Base-by-base conservation (phyloP, 306 rosid species). In the Vigna radiata region DNA sequence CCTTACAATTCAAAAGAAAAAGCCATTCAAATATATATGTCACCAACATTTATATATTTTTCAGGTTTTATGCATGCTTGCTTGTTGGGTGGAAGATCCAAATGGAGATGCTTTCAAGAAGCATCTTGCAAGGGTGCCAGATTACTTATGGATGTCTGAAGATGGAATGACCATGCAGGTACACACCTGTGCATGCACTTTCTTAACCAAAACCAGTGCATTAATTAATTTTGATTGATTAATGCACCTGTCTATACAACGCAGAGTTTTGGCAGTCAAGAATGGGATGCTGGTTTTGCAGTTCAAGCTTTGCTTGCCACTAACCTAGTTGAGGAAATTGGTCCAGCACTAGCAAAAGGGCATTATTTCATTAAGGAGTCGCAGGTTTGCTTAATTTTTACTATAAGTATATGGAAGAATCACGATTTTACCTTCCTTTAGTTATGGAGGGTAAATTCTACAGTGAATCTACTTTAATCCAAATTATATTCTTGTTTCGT, bases 101-200 rank as follows among this genome's bases (percentile, higher is more conserved):
- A 70, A 90, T 15, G 93, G 91, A 60, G 93, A 87, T 73, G 83
- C 86, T 65, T 90, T 87, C 39, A 90, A 87, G 71, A 87, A 87
- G 78, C 96, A 88, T 83, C 88, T 91, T 33, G 95, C 90, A 1
- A 87, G 97, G 56, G 60, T 92, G 16, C 91, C 89, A 0, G 97
- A 92, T 82, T 87, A 84, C 62, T 21, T 90, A 25, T 92, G 96
- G 97, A 55, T 92, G 67, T 87, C 91, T 5, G 91, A 90, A 84
- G 97, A 92, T 82, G 91, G 97, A 79, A 88, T 92, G 84, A 84
- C 87, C 44, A 86, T 92, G 89, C 97, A 91, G 81, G 91, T 88
- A 33, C 17, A 6, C 47, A n/a, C 44, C 7, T 44, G 9, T 15
- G 23, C 15, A 8, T 7, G 41, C 17, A 12, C 8, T 63, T 9